A percentile compares a stretch with the other conserved stretches of the same genome.
phyloP scores from a whole-genome alignment of 345 rosid genomes.

The Crucihimalaya himalaica region DNA sequence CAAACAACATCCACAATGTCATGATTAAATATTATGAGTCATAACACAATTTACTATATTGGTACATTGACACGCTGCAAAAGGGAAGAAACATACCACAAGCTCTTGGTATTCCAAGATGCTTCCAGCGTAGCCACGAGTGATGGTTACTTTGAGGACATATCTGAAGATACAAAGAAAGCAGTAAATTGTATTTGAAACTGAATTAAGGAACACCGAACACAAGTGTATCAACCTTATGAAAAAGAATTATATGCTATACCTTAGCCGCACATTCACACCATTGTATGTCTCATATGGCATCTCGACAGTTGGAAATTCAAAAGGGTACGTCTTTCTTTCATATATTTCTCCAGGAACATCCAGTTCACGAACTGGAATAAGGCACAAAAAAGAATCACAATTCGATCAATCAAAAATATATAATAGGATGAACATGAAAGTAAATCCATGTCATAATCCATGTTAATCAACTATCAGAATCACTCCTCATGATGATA shows the following conservation, averaged over 20 bases:
- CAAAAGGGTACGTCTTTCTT: slow-evolving; percentile 85
- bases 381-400: slow-evolving; percentile 6
- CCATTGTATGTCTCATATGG: slow-evolving; percentile 96
- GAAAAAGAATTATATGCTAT: slow-evolving; percentile 28
- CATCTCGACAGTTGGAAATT: slow-evolving; percentile 97
- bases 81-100: slow-evolving; percentile 51
- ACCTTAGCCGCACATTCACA: slow-evolving; percentile 95
- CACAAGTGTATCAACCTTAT: neutral
- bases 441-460: neutral
- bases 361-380: slow-evolving; percentile 93
- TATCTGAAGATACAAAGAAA: slow-evolving; percentile 53
- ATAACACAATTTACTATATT: neutral
- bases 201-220: neutral
- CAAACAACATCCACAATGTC: slow-evolving; percentile 11
- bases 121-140: slow-evolving; percentile 92
- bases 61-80: neutral
- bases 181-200: neutral
- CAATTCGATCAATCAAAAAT: neutral
- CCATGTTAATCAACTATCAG: neutral
- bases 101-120: slow-evolving; percentile 92
- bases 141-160: slow-evolving; percentile 85
- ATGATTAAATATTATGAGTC: neutral
- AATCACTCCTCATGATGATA: neutral
- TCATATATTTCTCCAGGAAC: slow-evolving; percentile 95
- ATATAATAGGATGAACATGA: neutral